Evolutionary conservation across 441 rosid genomes (phyloP).

Genomic region (Raphanus hybrid): DNA sequence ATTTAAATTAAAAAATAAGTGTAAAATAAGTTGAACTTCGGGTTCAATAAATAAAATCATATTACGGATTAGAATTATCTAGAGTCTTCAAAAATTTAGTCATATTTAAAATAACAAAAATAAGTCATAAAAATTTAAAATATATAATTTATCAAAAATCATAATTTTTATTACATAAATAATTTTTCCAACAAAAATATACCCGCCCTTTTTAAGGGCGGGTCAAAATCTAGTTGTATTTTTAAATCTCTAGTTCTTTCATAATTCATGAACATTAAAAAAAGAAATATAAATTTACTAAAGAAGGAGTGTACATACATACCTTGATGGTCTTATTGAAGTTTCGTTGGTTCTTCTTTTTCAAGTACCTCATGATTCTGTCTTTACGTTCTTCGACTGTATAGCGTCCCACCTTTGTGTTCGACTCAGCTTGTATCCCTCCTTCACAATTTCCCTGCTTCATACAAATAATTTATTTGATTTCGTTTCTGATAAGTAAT

Average conservation of each 20-base stretch:
- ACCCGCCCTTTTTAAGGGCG: too few relatives aligned
- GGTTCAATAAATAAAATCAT: too few relatives aligned
- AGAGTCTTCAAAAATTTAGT: too few relatives aligned
- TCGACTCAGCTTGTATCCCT: conserved; percentile 49
- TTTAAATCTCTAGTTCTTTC: neutral
- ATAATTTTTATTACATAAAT: too few relatives aligned
- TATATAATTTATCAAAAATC: too few relatives aligned
- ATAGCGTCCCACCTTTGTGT: conserved; percentile 70
- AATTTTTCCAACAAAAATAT: too few relatives aligned
- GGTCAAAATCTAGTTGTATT: neutral
- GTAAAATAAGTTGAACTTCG: too few relatives aligned
- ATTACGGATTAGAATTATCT: too few relatives aligned
- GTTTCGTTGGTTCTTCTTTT: conserved; percentile 94
- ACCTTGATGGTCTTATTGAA: conserved; percentile 97
- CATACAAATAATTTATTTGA: neutral
- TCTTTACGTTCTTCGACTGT: conserved; percentile 88
- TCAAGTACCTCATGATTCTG: conserved; percentile 83
- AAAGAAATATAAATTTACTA: neutral
- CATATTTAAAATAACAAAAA: too few relatives aligned
- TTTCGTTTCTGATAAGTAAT: neutral
- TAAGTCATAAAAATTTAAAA: too few relatives aligned
- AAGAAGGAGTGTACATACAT: neutral
- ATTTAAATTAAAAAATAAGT: too few relatives aligned
- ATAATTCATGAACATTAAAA: conserved; percentile 7
- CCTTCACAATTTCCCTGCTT: conserved; percentile 56